Evolutionary conservation across 2,329 filamentous ascomycete species (phyloP), one percentile per base, ranked within the genome.

Genomic region (Arthroderma uncinatum): DNA sequence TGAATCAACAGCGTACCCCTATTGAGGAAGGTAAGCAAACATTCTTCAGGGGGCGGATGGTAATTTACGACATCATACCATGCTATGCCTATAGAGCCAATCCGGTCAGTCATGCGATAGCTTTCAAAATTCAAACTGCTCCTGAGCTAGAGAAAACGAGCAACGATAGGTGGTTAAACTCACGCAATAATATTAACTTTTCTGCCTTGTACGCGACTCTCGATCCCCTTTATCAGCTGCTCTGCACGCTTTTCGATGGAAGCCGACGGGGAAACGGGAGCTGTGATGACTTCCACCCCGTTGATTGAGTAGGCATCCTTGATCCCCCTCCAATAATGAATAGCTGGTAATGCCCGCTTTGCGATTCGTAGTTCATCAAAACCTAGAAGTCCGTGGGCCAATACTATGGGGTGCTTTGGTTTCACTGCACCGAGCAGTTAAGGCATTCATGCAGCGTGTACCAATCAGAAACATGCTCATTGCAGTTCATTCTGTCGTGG

Each of bases 301-400:
- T 80, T 80, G 34, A 75, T 71, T 2, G 72, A 71, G 25, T 84
- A 66, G 6, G 80, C 82, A 62, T 84, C 79, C 28, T 74, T 78
- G 36, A 85, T 84, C 0, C 82, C 82, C 47, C 81, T 76, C 82
- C 82, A 85, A 65, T 85, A 85, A 56, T 82, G 77, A 21, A 85
- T 73, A 0, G 80, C 79, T 0, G 82, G 82, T 37, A 73, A 71
- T 2, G 33, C 36, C 10, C 69, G 68, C 0, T 81, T 81, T 1
- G 74, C 79, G 4, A 82, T 70, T 14, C 75, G 79, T 8, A 84
- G 67, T 65, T 84, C 81, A 62, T 83, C 80, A 66, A 85, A 85
- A n/a, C 82, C 82, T 19, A 85, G 70, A 9, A 85, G 73, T n/a
- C 82, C 82, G 68, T 85, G 82, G 3, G 82, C 82, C 8, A 85